Evolutionary conservation across 2,329 filamentous ascomycete species (phyloP).

Genomic region (Microdochium trichocladiopsis): DNA sequence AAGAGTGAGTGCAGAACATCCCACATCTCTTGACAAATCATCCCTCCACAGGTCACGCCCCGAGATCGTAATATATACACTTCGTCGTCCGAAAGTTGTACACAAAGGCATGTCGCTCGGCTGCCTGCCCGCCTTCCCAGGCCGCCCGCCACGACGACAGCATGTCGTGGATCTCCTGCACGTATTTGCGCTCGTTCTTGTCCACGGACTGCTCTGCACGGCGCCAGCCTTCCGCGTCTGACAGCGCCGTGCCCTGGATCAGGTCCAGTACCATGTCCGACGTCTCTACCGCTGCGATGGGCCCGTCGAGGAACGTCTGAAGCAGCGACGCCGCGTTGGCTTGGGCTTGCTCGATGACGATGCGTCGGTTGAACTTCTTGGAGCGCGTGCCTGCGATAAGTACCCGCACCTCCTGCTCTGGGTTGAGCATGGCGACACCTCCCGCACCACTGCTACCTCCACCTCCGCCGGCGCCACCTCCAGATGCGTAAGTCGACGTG

Average conservation of each 20-base stretch:
- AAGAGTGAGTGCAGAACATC: no score
- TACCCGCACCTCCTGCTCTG: slow-evolving; percentile 74
- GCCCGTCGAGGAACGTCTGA: slow-evolving; percentile 65
- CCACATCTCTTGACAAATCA: no score
- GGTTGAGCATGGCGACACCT: slow-evolving; percentile 19
- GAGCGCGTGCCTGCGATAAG: slow-evolving; percentile 73
- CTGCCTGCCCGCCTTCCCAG: slow-evolving; percentile 44
- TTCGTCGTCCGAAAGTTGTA: slow-evolving; percentile 86
- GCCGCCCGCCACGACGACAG: slow-evolving; percentile 55
- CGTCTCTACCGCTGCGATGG: slow-evolving; percentile 82
- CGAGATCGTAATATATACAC: slow-evolving; percentile 80
- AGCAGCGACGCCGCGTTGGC: slow-evolving; percentile 53
- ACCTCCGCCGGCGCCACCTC: slow-evolving; percentile 8
- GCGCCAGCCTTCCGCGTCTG: slow-evolving; percentile 79
- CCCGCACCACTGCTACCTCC: no score
- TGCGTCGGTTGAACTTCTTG: slow-evolving; percentile 86
- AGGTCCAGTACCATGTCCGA: slow-evolving; percentile 75
- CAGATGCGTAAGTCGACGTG: slow-evolving; percentile 28
- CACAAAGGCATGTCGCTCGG: slow-evolving; percentile 70
- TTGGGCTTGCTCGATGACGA: slow-evolving; percentile 76
- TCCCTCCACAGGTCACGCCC: slow-evolving; percentile 25
- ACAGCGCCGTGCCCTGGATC: slow-evolving; percentile 66
- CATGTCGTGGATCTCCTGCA: slow-evolving; percentile 75
- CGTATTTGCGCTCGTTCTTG: slow-evolving; percentile 71
- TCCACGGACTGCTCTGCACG: slow-evolving; percentile 71